Evolutionary conservation across 2,329 filamentous ascomycete genomes (phyloP), one percentile per base, ranked within the genome.

Genomic region (Fusarium sp.): DNA sequence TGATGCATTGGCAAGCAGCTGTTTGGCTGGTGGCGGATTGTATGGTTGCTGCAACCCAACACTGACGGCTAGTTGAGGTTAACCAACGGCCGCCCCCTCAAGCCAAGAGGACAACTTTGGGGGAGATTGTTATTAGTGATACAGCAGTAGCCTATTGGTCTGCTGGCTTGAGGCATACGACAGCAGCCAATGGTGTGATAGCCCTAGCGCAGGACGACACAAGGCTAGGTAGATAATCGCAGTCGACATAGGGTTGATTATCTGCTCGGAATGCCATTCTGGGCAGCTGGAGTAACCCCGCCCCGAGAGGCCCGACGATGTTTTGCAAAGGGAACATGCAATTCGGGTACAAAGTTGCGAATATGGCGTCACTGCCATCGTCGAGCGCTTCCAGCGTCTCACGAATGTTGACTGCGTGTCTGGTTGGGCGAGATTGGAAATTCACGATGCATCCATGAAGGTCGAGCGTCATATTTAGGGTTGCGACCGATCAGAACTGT

Each of bases 291-390:
- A 42, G 50, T 42, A 38, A 49, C 39, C 49, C 43, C 43, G 56
- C 45, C 53, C 43, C 19, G 19, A 40, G 36, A 51, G 45, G 43
- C 61, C 46, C 49, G 64, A 48, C 39, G 38, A 53, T 50, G 53
- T 60, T 52, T 50, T 53, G 51, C 35, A 56, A 34, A 61, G 36
- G 31, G 34, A 46, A 57, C 53, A 61, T 66, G 60, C 55, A 67
- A 70, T 65, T 44, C 43, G 53, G 56, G 48, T 41, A 45, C 46
- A 43, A 19, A 55, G 49, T 64, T 65, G 58, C 64, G 50, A 64
- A 56, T 51, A 70, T 70, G 65, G 65, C 68, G 66, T 70, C 68
- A 70, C 68, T 65, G 47, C 19, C 56, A 31, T 53, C 55, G 45
- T 47, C 32, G 42, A 52, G 54, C 57, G 62, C 58, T 65, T 70